Evolutionary conservation across 2,329 filamentous ascomycete species (phyloP).

Genomic region (Septoria petroselini): DNA sequence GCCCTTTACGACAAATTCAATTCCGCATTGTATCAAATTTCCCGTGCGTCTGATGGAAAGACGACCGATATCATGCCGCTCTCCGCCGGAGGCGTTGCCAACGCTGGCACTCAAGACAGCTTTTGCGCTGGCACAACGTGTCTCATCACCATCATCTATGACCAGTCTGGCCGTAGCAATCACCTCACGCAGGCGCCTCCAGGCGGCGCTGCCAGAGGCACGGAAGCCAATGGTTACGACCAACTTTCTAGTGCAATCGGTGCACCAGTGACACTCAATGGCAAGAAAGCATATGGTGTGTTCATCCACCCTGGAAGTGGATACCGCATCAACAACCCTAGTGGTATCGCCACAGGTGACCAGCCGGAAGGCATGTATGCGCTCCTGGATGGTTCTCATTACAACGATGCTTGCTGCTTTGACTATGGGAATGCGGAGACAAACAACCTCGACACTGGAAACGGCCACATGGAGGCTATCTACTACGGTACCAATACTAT

Average conservation of each 20-base stretch:
- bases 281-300: conserved; percentile 62
- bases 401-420: conserved; percentile 55
- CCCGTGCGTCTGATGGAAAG: conserved; percentile 53
- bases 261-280: conserved; percentile 58
- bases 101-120: conserved; percentile 56
- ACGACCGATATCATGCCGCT: conserved; percentile 52
- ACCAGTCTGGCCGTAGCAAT: conserved; percentile 61
- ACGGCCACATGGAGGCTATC: conserved; percentile 67
- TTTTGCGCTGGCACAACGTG: conserved; percentile 63
- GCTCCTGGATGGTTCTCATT: conserved; percentile 59
- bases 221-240: conserved; percentile 57
- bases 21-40: conserved; percentile 59
- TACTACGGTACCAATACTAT: conserved; percentile 57
- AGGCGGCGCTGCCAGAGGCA: conserved; percentile 55
- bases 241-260: conserved; percentile 58
- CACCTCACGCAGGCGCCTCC: conserved; percentile 61
- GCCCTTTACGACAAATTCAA: conserved; percentile 56
- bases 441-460: conserved; percentile 49
- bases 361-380: conserved; percentile 60
- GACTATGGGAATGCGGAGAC: conserved; percentile 47
- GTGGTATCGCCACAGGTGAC: conserved; percentile 55
- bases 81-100: conserved; percentile 60
- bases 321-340: conserved; percentile 58
- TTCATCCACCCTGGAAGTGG: conserved; percentile 61
- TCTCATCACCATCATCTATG: conserved; percentile 61